A percentile compares a stretch with the other conserved stretches of the same genome.
Conservation (phyloP, 169 alveolate species). For the Toxoplasma gondii region DNA sequence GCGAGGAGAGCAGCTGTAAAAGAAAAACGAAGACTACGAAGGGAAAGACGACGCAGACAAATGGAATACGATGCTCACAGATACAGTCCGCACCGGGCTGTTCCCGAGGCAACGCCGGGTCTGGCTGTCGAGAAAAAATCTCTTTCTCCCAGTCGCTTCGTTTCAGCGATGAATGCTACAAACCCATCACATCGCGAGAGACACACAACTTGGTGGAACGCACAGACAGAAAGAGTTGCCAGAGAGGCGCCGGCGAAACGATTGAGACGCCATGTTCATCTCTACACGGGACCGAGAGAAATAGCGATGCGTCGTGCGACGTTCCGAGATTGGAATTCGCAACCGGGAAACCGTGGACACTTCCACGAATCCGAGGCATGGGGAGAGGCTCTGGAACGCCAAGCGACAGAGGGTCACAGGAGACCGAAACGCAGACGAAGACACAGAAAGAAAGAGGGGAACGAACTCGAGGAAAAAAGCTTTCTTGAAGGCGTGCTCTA, state of each 20-base stretch:
- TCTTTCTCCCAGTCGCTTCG: too few species aligned
- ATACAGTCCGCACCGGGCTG: background rate
- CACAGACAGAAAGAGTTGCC: too few species aligned
- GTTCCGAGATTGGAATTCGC: too few species aligned
- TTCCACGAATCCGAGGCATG: background rate
- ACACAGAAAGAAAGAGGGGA: background rate
- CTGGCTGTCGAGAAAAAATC: too few species aligned
- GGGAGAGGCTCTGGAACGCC: background rate
- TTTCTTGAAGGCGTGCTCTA: conserved; percentile 18
- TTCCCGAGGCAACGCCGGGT: background rate
- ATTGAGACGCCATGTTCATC: too few species aligned
- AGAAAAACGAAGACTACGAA: background rate
- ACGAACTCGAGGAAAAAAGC: background rate
- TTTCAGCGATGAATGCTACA: too few species aligned
- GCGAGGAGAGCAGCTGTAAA: background rate
- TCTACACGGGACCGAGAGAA: too few species aligned
- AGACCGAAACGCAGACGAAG: background rate
- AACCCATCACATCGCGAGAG: too few species aligned
- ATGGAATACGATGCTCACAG: background rate
- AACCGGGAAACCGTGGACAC: background rate
- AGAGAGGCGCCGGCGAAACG: too few species aligned
- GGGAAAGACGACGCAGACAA: background rate
- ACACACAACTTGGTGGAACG: too few species aligned
- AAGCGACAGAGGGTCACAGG: background rate
- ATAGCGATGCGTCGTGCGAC: too few species aligned